Evolutionary conservation across 2,329 filamentous ascomycete genomes (phyloP), one percentile per base, ranked within the genome.

Genomic region (Aspergillus ustus): DNA sequence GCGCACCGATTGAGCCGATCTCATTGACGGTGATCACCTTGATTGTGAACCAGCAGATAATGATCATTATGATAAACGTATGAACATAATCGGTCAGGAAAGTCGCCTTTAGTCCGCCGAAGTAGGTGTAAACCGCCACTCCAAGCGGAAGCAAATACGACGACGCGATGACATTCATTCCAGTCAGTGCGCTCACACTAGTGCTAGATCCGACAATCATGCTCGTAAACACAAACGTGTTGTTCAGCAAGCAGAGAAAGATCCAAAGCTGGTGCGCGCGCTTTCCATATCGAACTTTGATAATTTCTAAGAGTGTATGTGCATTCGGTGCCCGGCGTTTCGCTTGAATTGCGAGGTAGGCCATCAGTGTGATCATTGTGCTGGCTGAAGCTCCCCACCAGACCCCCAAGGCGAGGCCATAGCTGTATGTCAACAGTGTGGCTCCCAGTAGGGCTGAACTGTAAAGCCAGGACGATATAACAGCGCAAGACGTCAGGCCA

Each of bases 341-440:
- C 1, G 50, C 50, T 20, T 52, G 50, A n/a, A 52, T 52, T 11
- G 50, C 50, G 15, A 52, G 50, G 37, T 40, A 52, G 9, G 50
- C 50, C 50, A 52, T 55, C 15, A 55, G 28, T 22, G 52, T 55
- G 19, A 55, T 43, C 52, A 55, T 55, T 11, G 52, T 55, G 25
- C 52, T 55, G 40, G 52, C 52, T 9, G 52, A 55, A 15, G 52
- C 52, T 55, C 52, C 52, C 52, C 52, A 55, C 52, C 52, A 55
- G 15, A 55, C 52, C 9, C 52, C 52, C 6, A 55, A 25, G 43
- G 52, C 52, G 7, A 55, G 28, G 5, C 52, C 52, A 20, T 55
- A 55, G 19, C 31, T 55, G 28, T 55, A 55, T 3, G 52, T 55
- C n/a, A 55, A 29, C 19, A 55, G 43, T 8, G 52, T 46, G 9